Evolutionary conservation across 1,284 basidiomycete species (phyloP), one percentile per base, ranked within the genome.

Genomic region (Neotropicomus parvogracilis): DNA sequence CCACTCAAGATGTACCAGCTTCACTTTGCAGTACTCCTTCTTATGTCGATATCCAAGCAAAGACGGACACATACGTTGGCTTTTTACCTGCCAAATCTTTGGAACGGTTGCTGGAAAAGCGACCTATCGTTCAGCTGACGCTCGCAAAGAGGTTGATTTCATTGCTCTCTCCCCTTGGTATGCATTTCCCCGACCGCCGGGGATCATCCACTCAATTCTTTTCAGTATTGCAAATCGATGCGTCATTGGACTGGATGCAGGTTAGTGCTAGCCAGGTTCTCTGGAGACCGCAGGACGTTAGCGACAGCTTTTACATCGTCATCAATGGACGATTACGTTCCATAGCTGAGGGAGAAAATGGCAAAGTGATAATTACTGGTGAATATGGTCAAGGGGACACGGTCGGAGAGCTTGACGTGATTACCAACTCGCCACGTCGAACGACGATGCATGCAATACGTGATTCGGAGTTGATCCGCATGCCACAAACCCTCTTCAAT

Each of bases 231-330:
- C 95, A 99, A 63, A 97, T 99, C 52, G 95, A 99, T 66, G 88
- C 94, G 2, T 94, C 95, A 0, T 75, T 99, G 51, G 95, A 99
- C 64, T 99, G 95, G 95, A 90, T 95, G 79, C 95, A 98, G 67
- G 91, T 97, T 4, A 85, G 88, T 55, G 94, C 94, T 0, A 93
- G 97, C 0, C 92, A 93, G 65, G 85, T 94, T 33, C 76, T 97
- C 44, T 98, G 94, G 83, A 80, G 95, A 21, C 88, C 95, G 36
- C 85, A 91, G 28, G 97, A 98, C 57, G 74, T 72, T 21, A 91
- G 87, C 63, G 91, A 97, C 60, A 95, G 93, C 61, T 97, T 99
- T 69, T 99, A 97, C 68, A 97, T 99, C 47, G 92, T 99, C 56
- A 95, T 99, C 70, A 98, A 98, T 62, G 95, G 95, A 33, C 93